These are phyloP conservation scores for Amanita subjunquillea DNA, from an alignment of 768 basidiomycete species.

Conservation along the genomic window DNA sequence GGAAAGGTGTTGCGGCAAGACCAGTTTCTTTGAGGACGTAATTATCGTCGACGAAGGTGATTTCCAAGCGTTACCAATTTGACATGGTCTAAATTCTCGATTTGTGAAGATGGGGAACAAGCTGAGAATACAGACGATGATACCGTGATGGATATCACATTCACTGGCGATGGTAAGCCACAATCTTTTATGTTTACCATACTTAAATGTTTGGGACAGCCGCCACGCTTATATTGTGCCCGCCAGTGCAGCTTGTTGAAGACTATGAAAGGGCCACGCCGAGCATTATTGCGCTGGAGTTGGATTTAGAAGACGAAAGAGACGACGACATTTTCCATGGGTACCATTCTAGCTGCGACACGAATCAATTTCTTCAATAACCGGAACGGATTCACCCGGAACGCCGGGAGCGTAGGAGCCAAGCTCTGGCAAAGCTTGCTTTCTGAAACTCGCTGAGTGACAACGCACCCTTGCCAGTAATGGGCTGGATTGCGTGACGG, in stretches of 20 bases:
- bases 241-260: not conserved
- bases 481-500: not conserved
- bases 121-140: not conserved
- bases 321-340: no score
- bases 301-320: not conserved
- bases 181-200: not conserved
- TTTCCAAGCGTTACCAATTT: not conserved
- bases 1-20: no score
- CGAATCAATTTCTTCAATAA: not conserved
- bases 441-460: conserved; percentile 6
- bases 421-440: not conserved
- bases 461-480: conserved; percentile 2
- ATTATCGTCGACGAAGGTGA: not conserved
- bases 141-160: not conserved
- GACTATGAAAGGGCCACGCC: not conserved
- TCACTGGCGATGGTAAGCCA: not conserved
- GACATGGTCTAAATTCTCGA: no score
- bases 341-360: not conserved
- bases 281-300: not conserved
- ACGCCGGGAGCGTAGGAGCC: not conserved
- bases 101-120: no score
- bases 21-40: not conserved
- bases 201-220: not conserved
- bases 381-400: not conserved
- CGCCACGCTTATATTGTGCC: not conserved